A percentile compares a stretch with the other conserved stretches of the same genome.
These are phyloP conservation scores for Didymella lethalis DNA, from an alignment of 2,329 filamentous ascomycete species.

Conservation along the genomic window DNA sequence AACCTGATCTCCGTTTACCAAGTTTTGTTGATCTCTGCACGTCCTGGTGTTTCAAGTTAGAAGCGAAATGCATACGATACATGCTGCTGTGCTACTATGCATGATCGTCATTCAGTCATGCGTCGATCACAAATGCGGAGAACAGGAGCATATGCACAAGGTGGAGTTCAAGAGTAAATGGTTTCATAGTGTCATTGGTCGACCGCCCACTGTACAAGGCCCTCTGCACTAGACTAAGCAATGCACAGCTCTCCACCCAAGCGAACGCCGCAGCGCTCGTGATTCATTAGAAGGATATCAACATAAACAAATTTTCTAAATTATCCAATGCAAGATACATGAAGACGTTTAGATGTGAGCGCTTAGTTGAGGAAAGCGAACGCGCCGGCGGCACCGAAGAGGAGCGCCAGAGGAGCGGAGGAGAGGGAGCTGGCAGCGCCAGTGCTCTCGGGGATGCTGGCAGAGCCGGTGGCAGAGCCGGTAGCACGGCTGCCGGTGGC, in stretches of 20 bases:
- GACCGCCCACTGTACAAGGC: slow-evolving; percentile 36
- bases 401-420: slow-evolving; percentile 23
- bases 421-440: slow-evolving; percentile 50
- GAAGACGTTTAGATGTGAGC: slow-evolving; percentile 18
- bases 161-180: slow-evolving; percentile 9
- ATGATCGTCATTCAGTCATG: slow-evolving; percentile 3
- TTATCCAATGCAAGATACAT: slow-evolving; percentile 33
- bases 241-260: slow-evolving; percentile 31
- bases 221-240: slow-evolving; percentile 36
- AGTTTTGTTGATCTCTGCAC: slow-evolving; percentile 10
- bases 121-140: neutral
- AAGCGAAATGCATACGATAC: neutral
- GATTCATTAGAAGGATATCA: slow-evolving; percentile 28
- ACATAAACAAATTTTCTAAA: slow-evolving; percentile 23
- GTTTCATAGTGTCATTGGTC: slow-evolving; percentile 27
- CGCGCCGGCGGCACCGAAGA: slow-evolving; percentile 53
- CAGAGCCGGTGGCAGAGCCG: slow-evolving; percentile 24
- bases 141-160: slow-evolving; percentile 1
- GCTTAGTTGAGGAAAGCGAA: slow-evolving; percentile 53
- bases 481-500: slow-evolving; percentile 29
- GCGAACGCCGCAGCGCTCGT: slow-evolving; percentile 21
- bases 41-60: slow-evolving; percentile 4
- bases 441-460: slow-evolving; percentile 32
- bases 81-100: neutral
- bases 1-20: slow-evolving; percentile 19